phyloP scores from a whole-genome alignment of 164 flowering plant species.

The Berberis vulgaris region DNA sequence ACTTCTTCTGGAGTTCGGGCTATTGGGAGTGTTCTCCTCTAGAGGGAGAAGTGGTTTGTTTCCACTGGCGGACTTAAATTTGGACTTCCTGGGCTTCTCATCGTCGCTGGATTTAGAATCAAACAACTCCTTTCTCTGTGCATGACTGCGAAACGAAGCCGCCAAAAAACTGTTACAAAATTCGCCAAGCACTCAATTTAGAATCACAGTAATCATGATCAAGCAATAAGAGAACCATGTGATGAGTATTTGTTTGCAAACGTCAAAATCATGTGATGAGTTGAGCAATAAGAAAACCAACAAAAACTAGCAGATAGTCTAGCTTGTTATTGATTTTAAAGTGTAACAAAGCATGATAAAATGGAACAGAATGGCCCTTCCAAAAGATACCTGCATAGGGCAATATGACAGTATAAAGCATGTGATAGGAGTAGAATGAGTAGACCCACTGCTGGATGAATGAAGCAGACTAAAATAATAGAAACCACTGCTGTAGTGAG shows the following conservation, averaged over 20 bases:
- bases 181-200: conserved; percentile 18
- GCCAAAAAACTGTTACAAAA: conserved; percentile 69
- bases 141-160: conserved; percentile 76
- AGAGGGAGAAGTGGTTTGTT: conserved; percentile 19
- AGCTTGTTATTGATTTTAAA: not conserved
- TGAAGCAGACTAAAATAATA: conserved; percentile 50
- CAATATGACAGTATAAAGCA: conserved; percentile 62
- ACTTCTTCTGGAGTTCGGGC: conserved; percentile 48
- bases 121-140: conserved; percentile 33
- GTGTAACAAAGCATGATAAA: not conserved
- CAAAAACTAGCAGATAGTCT: not conserved
- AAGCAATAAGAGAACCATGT: not conserved
- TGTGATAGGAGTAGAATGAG: conserved; percentile 55
- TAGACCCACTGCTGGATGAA: conserved; percentile 91
- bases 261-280: not conserved
- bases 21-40: conserved; percentile 37
- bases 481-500: conserved; percentile 41
- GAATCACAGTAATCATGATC: conserved; percentile 6
- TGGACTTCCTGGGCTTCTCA: conserved; percentile 16
- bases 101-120: conserved; percentile 23
- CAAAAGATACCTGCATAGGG: conserved; percentile 63
- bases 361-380: not conserved
- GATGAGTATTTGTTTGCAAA: not conserved
- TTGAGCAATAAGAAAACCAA: not conserved
- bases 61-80: conserved; percentile 15